Evolutionary conservation across 352 stramenopile species (phyloP).

Genomic region (Phytophthora sp.): DNA sequence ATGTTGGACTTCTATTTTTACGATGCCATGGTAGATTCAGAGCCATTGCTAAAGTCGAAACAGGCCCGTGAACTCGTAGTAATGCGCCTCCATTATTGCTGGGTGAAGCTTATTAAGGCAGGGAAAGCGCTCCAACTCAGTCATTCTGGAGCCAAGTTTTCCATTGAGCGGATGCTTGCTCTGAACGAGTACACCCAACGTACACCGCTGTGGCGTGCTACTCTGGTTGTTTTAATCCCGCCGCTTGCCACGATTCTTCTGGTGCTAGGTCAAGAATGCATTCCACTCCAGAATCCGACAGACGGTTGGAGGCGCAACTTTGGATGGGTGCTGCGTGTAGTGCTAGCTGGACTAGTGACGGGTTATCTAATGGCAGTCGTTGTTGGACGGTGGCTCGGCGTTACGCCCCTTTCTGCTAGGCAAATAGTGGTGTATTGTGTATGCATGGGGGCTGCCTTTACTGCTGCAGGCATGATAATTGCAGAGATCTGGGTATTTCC

Average conservation of each 20-base stretch:
- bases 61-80: neutral
- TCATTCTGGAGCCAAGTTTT: neutral
- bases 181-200: neutral
- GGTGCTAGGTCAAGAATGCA: neutral
- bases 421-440: neutral
- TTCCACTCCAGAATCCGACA: neutral
- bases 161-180: neutral
- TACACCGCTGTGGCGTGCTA: too few relatives aligned
- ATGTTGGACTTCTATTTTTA: too few relatives aligned
- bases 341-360: neutral
- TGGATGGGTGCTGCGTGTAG: too few relatives aligned
- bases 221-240: neutral
- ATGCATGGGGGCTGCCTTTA: neutral
- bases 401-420: neutral
- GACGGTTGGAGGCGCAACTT: neutral
- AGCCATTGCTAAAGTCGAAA: too few relatives aligned
- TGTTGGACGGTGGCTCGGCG: neutral
- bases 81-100: too few relatives aligned
- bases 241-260: neutral
- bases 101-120: neutral
- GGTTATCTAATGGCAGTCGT: neutral
- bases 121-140: too few relatives aligned
- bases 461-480: neutral
- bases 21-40: too few relatives aligned
- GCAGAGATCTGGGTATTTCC: neutral